Base-by-base conservation (phyloP, 805 yeast genomes). In the Kuraishia piskuri region DNA sequence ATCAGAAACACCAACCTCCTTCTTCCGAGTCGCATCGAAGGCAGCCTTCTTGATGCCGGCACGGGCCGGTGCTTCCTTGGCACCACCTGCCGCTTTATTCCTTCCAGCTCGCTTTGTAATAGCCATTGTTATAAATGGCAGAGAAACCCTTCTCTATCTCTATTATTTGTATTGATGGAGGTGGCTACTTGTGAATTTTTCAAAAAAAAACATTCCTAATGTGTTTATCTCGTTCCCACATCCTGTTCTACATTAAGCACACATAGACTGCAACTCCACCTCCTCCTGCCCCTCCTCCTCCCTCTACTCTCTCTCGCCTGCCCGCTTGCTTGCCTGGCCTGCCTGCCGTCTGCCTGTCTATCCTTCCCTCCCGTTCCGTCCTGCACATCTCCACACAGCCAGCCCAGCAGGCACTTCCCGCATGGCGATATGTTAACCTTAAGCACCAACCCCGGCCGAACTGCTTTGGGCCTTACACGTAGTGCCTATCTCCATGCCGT, bases 1-100 rank as follows among this genome's bases (percentile, higher is more conserved):
- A 69, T 94, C 99, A 47, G 96, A 86, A 8, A 94, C 97, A 52
- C 99, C 99, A n/a, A 94, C 98, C 69, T 94, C 98, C 68, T 90
- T 89, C 77, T 89, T 89, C 72, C 90, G 90, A 52, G 83, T 73
- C 36, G 86, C 70, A 61, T 94, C 98, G 66, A 90, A 94, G 50
- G 90, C 86, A 14, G 97, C 97, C 74, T 92, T 92, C 65, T 88
- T 83, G 53, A 88, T 83, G 45, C 72, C 83, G 53, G 76, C 72
- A 59, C 80, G 76, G 49, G 80, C 79, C 44, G 83, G 88, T 59
- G 73, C 80, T 59, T 65, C 64, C 36, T 52, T 54, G 40, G 59
- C 56, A 17, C 79, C 62, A 66, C 75, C 72, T 31, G 72, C 71
- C 58, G 75, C 82, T 66, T 74, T 83, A 65, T 72, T 75, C 65